phyloP scores from a whole-genome alignment of 2,329 filamentous ascomycete genomes.

The Tolypocladium cylindrosporum region DNA sequence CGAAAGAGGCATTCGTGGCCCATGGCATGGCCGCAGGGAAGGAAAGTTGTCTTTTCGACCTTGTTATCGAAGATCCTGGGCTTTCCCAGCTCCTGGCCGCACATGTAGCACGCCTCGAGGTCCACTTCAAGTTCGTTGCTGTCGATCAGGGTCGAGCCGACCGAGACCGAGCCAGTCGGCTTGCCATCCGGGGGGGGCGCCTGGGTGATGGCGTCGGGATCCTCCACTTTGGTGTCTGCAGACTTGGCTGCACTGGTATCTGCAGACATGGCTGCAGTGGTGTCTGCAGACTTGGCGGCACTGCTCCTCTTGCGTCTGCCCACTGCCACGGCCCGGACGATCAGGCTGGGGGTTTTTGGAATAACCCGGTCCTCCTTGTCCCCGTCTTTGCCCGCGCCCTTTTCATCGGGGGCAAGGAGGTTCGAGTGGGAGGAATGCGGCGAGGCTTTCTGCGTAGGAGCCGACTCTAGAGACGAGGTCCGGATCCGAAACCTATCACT shows the following conservation, averaged over 20 bases:
- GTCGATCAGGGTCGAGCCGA: not conserved
- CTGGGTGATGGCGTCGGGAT: not conserved
- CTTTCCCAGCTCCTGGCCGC: constrained; percentile 1
- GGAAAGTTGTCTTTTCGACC: constrained; percentile 8
- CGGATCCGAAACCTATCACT: not conserved
- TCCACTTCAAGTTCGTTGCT: not conserved
- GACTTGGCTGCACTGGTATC: not conserved
- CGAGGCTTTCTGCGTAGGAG: fast-evolving
- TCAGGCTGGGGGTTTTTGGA: not conserved
- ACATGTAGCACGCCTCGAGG: constrained; percentile 1
- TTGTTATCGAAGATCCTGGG: not conserved
- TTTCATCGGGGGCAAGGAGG: not conserved
- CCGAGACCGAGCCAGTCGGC: not conserved
- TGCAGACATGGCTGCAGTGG: not conserved
- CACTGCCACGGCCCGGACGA: not conserved
- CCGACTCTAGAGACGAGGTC: not conserved
- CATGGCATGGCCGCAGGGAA: constrained; percentile 18
- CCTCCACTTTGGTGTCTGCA: not conserved
- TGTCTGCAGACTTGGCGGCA: not conserved
- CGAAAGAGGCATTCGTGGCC: constrained; percentile 10
- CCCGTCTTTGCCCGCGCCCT: not conserved
- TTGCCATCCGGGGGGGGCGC: not conserved
- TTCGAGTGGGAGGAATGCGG: not conserved
- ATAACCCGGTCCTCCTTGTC: not conserved
- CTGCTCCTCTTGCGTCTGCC: not conserved